phyloP scores from a whole-genome alignment of 2,329 filamentous ascomycete genomes.

The Penicillium psychrosexuale region DNA sequence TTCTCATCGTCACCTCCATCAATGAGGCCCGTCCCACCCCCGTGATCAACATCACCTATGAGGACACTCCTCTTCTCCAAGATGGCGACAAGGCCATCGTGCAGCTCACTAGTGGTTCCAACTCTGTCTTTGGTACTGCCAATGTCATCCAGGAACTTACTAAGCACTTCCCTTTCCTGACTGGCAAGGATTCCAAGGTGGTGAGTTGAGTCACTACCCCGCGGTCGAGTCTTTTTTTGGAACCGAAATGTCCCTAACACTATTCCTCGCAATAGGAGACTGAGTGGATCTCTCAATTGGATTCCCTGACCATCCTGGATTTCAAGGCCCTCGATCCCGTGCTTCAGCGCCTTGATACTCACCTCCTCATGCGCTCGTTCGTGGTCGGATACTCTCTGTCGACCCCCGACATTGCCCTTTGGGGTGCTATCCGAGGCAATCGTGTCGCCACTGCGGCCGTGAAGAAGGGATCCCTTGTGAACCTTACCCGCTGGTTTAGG shows the following conservation, averaged over 20 bases:
- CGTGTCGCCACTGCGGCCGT: conserved; percentile 78
- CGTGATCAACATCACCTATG: conserved; percentile 37
- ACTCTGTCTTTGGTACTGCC: conserved; percentile 31
- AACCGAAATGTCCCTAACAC: not conserved
- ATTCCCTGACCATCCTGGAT: conserved; percentile 58
- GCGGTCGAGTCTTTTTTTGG: not conserved
- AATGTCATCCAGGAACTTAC: conserved; percentile 35
- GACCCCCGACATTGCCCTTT: conserved; percentile 75
- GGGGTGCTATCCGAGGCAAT: conserved; percentile 78
- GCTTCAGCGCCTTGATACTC: conserved; percentile 75
- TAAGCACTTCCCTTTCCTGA: conserved; percentile 35
- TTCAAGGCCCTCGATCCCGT: conserved; percentile 78
- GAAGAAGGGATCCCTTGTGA: conserved; percentile 71
- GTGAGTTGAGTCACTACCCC: conserved; percentile 27
- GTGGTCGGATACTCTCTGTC: conserved; percentile 76
- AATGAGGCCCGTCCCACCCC: conserved; percentile 37
- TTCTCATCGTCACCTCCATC: conserved; percentile 42
- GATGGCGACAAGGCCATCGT: conserved; percentile 36
- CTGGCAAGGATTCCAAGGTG: conserved; percentile 36
- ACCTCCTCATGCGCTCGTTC: conserved; percentile 82
- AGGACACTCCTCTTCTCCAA: conserved; percentile 36
- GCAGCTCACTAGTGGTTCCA: conserved; percentile 30
- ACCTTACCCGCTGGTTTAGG: conserved; percentile 80
- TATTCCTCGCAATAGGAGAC: conserved; percentile 33
- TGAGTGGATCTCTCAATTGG: conserved; percentile 57